Conservation (phyloP, 1,284 basidiomycete genomes). For the Hortiboletus rubellus region DNA sequence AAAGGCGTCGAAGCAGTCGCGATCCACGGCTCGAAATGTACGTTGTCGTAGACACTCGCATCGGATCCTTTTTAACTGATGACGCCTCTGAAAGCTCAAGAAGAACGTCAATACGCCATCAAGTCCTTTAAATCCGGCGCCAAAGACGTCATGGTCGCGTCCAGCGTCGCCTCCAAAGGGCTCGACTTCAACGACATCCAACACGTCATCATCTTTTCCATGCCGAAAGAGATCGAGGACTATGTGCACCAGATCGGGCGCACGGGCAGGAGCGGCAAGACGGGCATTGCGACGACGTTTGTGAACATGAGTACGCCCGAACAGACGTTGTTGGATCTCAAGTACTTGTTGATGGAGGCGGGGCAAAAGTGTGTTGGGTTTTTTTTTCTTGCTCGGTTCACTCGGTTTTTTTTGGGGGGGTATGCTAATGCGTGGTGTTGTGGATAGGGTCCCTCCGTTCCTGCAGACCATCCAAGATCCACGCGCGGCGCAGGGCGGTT, state of each 20-base stretch:
- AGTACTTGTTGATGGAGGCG: constrained; percentile 96
- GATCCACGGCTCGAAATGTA: constrained; percentile 97
- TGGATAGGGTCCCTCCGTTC: constrained; percentile 89
- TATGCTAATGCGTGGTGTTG: not conserved
- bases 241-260: constrained; percentile 99
- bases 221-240: constrained; percentile 99
- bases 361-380: constrained; percentile 80
- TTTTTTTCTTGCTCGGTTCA: not conserved
- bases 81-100: constrained; percentile 67
- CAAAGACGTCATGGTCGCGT: constrained; percentile 99
- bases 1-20: constrained; percentile 99
- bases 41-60: constrained; percentile 19
- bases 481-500: constrained; percentile 72
- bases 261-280: constrained; percentile 96
- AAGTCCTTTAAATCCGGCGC: constrained; percentile 95
- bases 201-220: constrained; percentile 96
- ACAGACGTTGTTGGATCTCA: constrained; percentile 94
- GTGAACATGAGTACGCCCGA: constrained; percentile 97
- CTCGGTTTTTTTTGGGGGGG: too few relatives aligned
- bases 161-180: constrained; percentile 95
- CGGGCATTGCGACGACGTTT: constrained; percentile 99
- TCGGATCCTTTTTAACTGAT: not conserved
- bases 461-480: constrained; percentile 91
- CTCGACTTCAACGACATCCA: constrained; percentile 99
- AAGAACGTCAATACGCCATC: constrained; percentile 99